A percentile compares a stretch with the other conserved stretches of the same genome.
phyloP scores from a whole-genome alignment of 805 yeast species.

The Ogataea methylovora region DNA sequence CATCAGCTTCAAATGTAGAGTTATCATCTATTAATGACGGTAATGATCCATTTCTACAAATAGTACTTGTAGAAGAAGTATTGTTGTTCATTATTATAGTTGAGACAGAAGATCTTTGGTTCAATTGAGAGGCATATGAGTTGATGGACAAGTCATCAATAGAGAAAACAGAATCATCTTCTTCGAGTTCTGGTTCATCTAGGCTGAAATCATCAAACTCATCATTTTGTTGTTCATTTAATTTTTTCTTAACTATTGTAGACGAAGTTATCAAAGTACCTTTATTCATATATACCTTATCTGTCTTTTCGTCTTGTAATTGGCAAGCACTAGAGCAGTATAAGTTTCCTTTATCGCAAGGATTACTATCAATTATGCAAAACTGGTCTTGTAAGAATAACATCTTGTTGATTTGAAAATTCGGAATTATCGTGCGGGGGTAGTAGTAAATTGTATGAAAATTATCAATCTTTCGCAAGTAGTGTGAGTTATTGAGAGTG shows the following conservation, averaged over 20 bases:
- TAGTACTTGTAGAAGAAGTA: constrained; percentile 2
- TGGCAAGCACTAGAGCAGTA: constrained; percentile 17
- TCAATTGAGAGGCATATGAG: background rate
- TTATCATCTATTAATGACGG: constrained; percentile 5
- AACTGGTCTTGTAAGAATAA: constrained; percentile 16
- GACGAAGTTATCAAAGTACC: too few species aligned
- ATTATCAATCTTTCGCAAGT: too few species aligned
- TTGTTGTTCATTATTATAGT: constrained; percentile 1
- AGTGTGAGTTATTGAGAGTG: too few species aligned
- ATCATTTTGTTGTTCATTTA: constrained; percentile 3
- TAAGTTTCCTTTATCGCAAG: constrained; percentile 1
- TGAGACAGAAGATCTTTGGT: constrained; percentile 1
- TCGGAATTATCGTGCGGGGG: constrained; percentile 3
- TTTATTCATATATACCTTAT: too few species aligned
- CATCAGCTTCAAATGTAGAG: constrained; percentile 6
- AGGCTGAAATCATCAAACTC: constrained; percentile 14
- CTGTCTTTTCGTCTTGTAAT: too few species aligned
- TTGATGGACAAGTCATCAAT: constrained; percentile 1
- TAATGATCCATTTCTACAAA: constrained; percentile 6
- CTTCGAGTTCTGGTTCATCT: constrained; percentile 12
- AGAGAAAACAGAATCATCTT: constrained; percentile 3
- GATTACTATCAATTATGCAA: constrained; percentile 17
- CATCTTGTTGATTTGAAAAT: constrained; percentile 1
- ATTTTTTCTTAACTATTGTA: constrained; percentile 3
- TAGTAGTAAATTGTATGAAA: background rate